Base-by-base conservation (phyloP, 2,329 filamentous ascomycete species). In the Colletotrichum caudatum region DNA sequence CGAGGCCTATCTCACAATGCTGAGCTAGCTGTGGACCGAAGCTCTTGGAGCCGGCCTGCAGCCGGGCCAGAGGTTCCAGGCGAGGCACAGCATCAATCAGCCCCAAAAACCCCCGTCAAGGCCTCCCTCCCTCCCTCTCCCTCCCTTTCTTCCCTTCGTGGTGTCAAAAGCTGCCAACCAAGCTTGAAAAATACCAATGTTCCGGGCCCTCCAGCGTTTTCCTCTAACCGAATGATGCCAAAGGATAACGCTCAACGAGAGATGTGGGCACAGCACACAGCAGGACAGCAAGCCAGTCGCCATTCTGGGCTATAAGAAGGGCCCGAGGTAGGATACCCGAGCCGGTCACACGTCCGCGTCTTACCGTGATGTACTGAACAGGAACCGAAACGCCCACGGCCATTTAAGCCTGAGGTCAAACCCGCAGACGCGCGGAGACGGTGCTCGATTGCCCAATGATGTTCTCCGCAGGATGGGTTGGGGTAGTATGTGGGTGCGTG, bases 401-500 rank as follows among this genome's bases (percentile, higher is more conserved):
- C 46, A n/a, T 56, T n/a, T n/a, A n/a, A n/a, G n/a, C n/a, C 12
- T 16, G 33, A 23, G 33, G 18, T 2, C 18, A n/a, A 39, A 57
- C 33, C 33, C 5, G 33, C 37, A 33, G 20, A 11, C 57, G 14
- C 20, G 46, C 39, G 33, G 37, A 64, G 20, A 56, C 18, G 18
- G 11, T 2, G 8, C 20, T 16, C 53, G 37, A 37, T 37, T 51
- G 23, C 29, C 63, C 56, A 66, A 70, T 67, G 20, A 57, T 37
- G n/a, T 11, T 16, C 39, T 8, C 53, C 23, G 7, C 16, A 14
- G 33, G 9, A 26, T 70, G 64, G 67, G 64, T 67, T 29, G 62
- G 67, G 67, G 67, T 57, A 61, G 39, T 8, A 12, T n/a, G 12
- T n/a, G 54, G 29, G 44, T n/a, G 44, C 6, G 37, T 7, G n/a